Evolutionary conservation across 139 green algal genomes (phyloP).

Genomic region (Penium margaritaceum): DNA sequence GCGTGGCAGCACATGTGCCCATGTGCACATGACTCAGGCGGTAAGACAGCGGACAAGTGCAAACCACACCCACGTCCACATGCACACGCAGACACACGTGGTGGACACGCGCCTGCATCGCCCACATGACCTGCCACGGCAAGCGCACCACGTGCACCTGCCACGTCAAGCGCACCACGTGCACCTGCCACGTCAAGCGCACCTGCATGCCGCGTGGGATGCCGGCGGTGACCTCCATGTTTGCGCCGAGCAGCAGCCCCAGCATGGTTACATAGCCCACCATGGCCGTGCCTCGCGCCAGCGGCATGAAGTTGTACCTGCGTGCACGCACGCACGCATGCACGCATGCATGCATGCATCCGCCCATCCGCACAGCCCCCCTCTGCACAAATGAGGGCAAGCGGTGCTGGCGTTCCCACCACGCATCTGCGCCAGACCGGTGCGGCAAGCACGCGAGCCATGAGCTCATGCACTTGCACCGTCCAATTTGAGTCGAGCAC

Average conservation of each 20-base stretch:
- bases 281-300: slow-evolving; percentile 76
- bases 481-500: too few relatives aligned
- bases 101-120: not conserved
- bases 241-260: slow-evolving; percentile 68
- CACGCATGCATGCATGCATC: too few relatives aligned
- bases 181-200: not conserved
- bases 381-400: too few relatives aligned
- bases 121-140: not conserved
- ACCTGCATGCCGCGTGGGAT: slow-evolving; percentile 60
- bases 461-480: too few relatives aligned
- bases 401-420: too few relatives aligned
- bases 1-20: too few relatives aligned
- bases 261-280: slow-evolving; percentile 78
- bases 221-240: slow-evolving; percentile 61
- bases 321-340: not conserved
- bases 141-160: not conserved
- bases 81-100: not conserved
- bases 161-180: not conserved
- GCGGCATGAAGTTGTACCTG: slow-evolving; percentile 91
- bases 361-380: too few relatives aligned
- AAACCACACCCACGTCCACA: not conserved
- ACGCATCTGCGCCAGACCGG: too few relatives aligned
- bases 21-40: not conserved
- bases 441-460: too few relatives aligned
- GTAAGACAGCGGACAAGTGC: not conserved